Percentiles rank a stretch among this genome's conserved stretches.
These are phyloP conservation scores for Fusarium beomiforme DNA, from an alignment of 2,329 filamentous ascomycete species.

Conservation along the genomic window DNA sequence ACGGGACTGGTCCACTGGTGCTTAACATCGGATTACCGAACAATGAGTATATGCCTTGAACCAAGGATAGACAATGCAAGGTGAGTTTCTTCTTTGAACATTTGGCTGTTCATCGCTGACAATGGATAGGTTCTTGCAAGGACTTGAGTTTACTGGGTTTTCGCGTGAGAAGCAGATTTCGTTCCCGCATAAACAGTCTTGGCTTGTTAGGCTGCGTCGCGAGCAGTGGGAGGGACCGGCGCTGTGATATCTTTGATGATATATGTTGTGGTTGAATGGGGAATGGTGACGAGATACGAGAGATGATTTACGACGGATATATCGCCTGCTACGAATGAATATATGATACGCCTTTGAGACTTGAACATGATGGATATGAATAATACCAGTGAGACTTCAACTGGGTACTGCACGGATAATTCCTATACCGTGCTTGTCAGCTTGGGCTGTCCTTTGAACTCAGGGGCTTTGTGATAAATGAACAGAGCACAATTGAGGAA, in stretches of 20 bases:
- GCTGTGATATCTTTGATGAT: constrained; percentile 51
- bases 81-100: constrained; percentile 59
- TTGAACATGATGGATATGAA: neutral
- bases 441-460: neutral
- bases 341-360: neutral
- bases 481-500: neutral
- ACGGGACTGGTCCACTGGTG: constrained; percentile 89
- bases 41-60: constrained; percentile 85
- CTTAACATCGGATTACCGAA: constrained; percentile 80
- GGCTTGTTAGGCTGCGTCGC: constrained; percentile 81
- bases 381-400: rapidly evolving
- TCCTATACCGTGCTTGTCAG: too few relatives aligned
- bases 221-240: constrained; percentile 82
- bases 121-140: constrained; percentile 55
- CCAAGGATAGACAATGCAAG: constrained; percentile 90
- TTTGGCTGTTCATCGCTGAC: neutral
- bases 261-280: too few relatives aligned
- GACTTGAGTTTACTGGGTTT: constrained; percentile 81
- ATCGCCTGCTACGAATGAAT: neutral
- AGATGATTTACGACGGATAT: constrained; percentile 20
- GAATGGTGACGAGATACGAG: constrained; percentile 22
- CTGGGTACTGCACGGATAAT: neutral
- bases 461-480: neutral
- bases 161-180: constrained; percentile 86
- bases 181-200: constrained; percentile 93